Conservation (phyloP, 179 eudicot species). For the Beta lomatogona region DNA sequence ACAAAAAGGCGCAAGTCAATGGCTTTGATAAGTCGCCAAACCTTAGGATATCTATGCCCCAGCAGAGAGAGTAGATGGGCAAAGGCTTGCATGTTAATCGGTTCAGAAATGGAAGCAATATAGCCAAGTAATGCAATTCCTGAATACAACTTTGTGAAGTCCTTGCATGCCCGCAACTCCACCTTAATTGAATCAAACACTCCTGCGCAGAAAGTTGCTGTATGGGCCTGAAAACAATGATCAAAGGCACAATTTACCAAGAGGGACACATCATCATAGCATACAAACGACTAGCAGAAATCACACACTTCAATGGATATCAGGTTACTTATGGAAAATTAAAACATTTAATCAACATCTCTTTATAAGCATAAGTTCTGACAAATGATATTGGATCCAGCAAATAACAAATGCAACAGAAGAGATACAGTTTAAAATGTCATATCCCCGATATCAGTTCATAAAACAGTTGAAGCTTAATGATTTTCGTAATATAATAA, state of each 20-base stretch:
- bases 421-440: neutral
- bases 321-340: neutral
- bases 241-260: slow-evolving; percentile 17
- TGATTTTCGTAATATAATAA: neutral
- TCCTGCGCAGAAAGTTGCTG: slow-evolving; percentile 67
- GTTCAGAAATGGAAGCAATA: slow-evolving; percentile 68
- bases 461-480: neutral
- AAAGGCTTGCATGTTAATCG: slow-evolving; percentile 67
- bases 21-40: slow-evolving; percentile 33
- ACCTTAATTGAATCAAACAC: slow-evolving; percentile 64
- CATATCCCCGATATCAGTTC: neutral
- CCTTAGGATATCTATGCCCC: slow-evolving; percentile 96
- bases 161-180: slow-evolving; percentile 84
- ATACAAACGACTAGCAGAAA: slow-evolving; percentile 12
- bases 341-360: neutral
- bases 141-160: slow-evolving; percentile 84
- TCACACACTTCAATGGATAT: neutral
- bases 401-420: neutral
- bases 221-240: slow-evolving; percentile 56
- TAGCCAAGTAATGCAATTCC: slow-evolving; percentile 93
- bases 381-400: slow-evolving; percentile 8
- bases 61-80: slow-evolving; percentile 75
- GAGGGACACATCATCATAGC: slow-evolving; percentile 1
- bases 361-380: neutral
- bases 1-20: neutral